Conservation (phyloP, 768 basidiomycete genomes). For the Rhizopogon vulgaris region DNA sequence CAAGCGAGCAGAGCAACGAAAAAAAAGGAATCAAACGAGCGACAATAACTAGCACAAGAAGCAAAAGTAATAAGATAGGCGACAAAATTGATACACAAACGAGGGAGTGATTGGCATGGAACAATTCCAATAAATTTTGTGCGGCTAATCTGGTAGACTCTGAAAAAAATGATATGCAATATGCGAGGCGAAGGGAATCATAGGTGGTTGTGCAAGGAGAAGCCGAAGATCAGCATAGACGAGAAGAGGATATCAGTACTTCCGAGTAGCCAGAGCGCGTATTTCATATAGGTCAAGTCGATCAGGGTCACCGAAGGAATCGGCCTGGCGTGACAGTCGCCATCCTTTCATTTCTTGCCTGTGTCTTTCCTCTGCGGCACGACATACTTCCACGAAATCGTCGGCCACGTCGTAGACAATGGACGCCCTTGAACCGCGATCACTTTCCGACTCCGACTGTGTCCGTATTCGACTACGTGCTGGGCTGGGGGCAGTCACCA, state of each 20-base stretch:
- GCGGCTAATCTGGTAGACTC: conserved; percentile 12
- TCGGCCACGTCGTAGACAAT: conserved; percentile 76
- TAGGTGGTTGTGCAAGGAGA: conserved; percentile 1
- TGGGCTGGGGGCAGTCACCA: conserved; percentile 49
- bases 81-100: conserved; percentile 20
- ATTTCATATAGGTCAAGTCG: conserved; percentile 74
- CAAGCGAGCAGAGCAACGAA: conserved; percentile 7
- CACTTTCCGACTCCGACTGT: conserved; percentile 68
- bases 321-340: conserved; percentile 29
- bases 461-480: conserved; percentile 57
- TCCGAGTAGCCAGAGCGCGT: conserved; percentile 78
- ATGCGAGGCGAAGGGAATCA: conserved; percentile 4
- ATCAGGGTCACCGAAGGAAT: conserved; percentile 37
- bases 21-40: conserved; percentile 13
- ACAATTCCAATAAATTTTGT: conserved; percentile 15
- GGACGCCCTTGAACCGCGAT: conserved; percentile 71
- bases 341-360: conserved; percentile 81
- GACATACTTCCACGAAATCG: conserved; percentile 64
- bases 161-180: conserved; percentile 15
- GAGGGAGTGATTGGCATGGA: conserved; percentile 17
- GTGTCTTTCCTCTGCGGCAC: conserved; percentile 77
- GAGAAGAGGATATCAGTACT: conserved; percentile 44
- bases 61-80: conserved; percentile 21
- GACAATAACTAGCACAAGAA: conserved; percentile 22
- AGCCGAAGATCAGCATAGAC: not conserved